These are phyloP conservation scores for Cyberlindnera nakhonratchasimensis DNA, from an alignment of 805 yeast species.

Conservation along the genomic window DNA sequence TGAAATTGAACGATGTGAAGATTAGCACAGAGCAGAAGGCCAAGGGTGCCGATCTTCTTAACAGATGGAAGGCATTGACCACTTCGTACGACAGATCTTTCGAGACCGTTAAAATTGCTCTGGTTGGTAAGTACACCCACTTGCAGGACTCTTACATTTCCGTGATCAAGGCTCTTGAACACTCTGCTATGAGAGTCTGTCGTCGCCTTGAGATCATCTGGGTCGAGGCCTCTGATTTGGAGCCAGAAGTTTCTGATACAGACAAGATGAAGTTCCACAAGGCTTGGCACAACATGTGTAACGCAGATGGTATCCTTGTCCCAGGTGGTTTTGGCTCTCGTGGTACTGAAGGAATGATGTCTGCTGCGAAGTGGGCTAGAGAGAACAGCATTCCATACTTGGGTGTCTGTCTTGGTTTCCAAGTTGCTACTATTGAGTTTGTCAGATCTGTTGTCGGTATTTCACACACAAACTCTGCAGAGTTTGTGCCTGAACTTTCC, in stretches of 20 bases:
- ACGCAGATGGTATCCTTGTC: conserved; percentile 93
- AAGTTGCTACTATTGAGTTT: conserved; percentile 93
- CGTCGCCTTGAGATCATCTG: conserved; percentile 85
- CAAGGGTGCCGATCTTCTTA: conserved; percentile 68
- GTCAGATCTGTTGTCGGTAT: conserved; percentile 75
- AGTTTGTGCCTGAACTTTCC: conserved; percentile 62
- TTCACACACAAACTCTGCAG: conserved; percentile 72
- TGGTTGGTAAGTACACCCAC: conserved; percentile 96
- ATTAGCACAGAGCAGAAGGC: conserved; percentile 47
- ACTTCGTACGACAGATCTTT: conserved; percentile 74
- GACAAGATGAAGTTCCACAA: conserved; percentile 81
- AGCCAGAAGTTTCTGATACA: conserved; percentile 58
- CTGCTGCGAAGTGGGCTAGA: conserved; percentile 98
- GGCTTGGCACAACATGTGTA: conserved; percentile 92
- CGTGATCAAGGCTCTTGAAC: conserved; percentile 93
- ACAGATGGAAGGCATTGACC: conserved; percentile 79
- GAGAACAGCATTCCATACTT: conserved; percentile 89
- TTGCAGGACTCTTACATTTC: conserved; percentile 93
- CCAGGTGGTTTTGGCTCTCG: conserved; percentile 98
- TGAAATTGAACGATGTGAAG: conserved; percentile 49
- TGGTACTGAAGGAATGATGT: conserved; percentile 97
- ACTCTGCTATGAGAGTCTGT: conserved; percentile 85
- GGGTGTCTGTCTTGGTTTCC: conserved; percentile 97
- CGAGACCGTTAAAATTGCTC: conserved; percentile 88
- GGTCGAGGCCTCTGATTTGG: conserved; percentile 94